Conservation (phyloP, 2,329 filamentous ascomycete genomes). For the Myriosclerotinia curreyana region DNA sequence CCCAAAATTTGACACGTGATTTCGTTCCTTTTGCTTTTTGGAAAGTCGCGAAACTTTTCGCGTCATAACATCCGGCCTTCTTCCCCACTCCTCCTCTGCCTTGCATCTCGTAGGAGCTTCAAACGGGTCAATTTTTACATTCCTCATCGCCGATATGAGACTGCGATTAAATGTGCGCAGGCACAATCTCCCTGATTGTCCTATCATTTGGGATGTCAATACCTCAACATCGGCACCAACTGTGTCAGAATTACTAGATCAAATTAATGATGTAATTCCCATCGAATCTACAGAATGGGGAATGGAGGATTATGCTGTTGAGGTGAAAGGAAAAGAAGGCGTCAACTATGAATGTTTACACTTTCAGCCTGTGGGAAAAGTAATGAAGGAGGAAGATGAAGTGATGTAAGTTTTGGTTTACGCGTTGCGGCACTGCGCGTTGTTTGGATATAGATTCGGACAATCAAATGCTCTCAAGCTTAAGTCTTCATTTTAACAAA, state of each 20-base stretch:
- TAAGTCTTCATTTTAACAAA: neutral
- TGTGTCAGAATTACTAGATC: constrained; percentile 70
- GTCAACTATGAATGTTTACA: constrained; percentile 81
- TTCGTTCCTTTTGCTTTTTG: neutral
- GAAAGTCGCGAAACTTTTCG: constrained; percentile 13
- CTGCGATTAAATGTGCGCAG: constrained; percentile 71
- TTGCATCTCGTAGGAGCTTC: neutral
- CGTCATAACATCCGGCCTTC: neutral
- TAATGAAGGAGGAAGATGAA: constrained; percentile 80
- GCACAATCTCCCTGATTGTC: constrained; percentile 68
- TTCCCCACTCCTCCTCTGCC: constrained; percentile 14
- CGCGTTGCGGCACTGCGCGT: too few species aligned
- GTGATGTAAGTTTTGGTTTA: constrained; percentile 59
- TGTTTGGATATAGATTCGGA: too few species aligned
- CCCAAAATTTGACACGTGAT: neutral
- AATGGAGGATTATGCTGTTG: constrained; percentile 84
- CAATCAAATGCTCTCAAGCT: too few species aligned
- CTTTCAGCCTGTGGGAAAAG: constrained; percentile 66
- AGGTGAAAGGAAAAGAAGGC: constrained; percentile 57
- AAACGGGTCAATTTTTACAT: constrained; percentile 19
- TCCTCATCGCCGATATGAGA: constrained; percentile 52
- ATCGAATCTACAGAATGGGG: constrained; percentile 80
- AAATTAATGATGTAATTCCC: constrained; percentile 76
- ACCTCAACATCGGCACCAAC: constrained; percentile 53
- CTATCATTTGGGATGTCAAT: constrained; percentile 67